Base-by-base conservation (phyloP, 164 flowering plant species). In the Protea cynaroides region DNA sequence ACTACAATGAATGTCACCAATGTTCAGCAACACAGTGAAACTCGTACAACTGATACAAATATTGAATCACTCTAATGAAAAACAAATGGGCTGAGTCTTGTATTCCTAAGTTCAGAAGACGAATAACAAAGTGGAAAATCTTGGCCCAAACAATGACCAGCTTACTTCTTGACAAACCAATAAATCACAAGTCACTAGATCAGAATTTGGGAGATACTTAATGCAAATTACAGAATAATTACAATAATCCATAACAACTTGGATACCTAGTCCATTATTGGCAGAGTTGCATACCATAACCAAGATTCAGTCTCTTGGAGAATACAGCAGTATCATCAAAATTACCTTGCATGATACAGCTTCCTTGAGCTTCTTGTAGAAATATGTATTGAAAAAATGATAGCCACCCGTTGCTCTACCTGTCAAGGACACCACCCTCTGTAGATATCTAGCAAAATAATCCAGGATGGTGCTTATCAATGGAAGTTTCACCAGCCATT, bases 361-460 rank as follows among this genome's bases (percentile, higher is more conserved):
- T 63, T 83, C 85, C 78, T 79, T 83, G 51, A 90, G 86, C 82
- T 90, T 90, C 65, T 73, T 70, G 73, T 90, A 90, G 63, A 90
- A 90, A 64, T 79, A 90, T 65, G 97, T 90, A 69, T 87, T 92
- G 77, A 92, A 92, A 69, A 90, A 81, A 76, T 88, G 87, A 67
- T 74, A 89, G 73, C 83, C 77, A 34, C 60, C 58, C 61, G 72
- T 60, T 24, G 69, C 77, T 61, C 62, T 70, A 36, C 78, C 71
- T 34, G 80, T 72, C n/a, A 75, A 67, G 63, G 85, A 80, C 52
- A 67, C 72, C 54, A 65, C 76, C 64, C 75, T 84, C 79, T 85
- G 90, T 62, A 95, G 74, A 77, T 82, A 92, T 63, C 99, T 95
- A 71, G 25, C 59, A 69, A 74, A 67, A 71, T 49, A 24, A 64